Conservation (phyloP, 257 asterid species). For the Cynanchum wilfordii region DNA sequence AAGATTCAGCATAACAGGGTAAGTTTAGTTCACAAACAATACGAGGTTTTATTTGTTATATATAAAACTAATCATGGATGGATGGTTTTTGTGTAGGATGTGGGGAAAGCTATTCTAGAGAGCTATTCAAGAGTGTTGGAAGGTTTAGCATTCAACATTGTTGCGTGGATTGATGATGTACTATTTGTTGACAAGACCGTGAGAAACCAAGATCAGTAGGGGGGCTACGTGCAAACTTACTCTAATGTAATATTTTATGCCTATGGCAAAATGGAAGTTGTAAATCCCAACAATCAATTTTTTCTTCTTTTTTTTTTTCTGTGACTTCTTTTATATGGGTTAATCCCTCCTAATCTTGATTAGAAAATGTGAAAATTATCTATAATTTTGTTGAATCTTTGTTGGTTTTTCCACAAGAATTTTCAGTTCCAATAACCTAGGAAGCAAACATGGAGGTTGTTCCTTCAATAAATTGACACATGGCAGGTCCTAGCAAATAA, state of each 20-base stretch:
- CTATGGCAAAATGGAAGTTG: background rate
- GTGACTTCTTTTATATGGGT: background rate
- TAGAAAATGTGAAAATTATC: background rate
- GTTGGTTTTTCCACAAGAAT: too few relatives aligned
- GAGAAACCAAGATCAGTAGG: conserved; percentile 43
- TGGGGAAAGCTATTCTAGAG: conserved; percentile 87
- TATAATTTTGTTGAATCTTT: too few relatives aligned
- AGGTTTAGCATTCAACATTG: conserved; percentile 78
- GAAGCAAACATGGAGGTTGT: too few relatives aligned
- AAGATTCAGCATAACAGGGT: conserved; percentile 83
- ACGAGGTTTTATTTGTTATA: too few relatives aligned
- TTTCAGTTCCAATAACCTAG: too few relatives aligned
- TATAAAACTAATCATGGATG: background rate
- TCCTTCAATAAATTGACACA: too few relatives aligned
- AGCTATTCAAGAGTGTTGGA: conserved; percentile 91
- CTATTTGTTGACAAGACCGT: conserved; percentile 58
- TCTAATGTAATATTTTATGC: background rate
- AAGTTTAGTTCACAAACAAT: conserved; percentile 2
- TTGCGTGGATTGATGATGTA: conserved; percentile 83
- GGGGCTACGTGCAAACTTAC: background rate
- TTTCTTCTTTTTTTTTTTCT: too few relatives aligned
- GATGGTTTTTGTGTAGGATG: conserved; percentile 47
- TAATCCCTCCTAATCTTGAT: background rate
- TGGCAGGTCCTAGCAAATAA: too few relatives aligned
- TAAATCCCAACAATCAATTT: background rate